Evolutionary conservation across 768 basidiomycete genomes (phyloP), one percentile per base, ranked within the genome.

Genomic region (Kwoniella sp.): DNA sequence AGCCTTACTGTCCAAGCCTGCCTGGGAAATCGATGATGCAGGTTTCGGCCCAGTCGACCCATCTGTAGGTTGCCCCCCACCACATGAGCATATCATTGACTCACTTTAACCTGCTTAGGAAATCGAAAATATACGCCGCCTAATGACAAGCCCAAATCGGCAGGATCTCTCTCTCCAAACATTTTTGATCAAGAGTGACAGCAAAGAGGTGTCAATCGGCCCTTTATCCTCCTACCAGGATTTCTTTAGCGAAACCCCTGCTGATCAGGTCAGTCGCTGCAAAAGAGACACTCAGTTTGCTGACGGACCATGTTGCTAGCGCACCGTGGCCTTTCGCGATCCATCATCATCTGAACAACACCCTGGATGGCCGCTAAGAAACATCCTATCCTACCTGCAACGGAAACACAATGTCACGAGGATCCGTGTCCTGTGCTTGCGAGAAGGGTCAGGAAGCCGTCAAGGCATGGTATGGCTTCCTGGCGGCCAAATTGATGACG

Each of bases 341-440:
- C 92, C 95, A 2, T 96, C 93, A 0, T 87, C 92, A 0, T 83
- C 86, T 48, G 82, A 85, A 0, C 76, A 84, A 3, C 87, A 88
- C 63, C 90, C 90, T 0, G 93, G 91, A 19, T 95, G 95, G 95
- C 91, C 93, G 0, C 84, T 97, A 6, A 89, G 95, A 48, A 98
- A 97, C 76, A 85, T 94, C 64, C 88, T 98, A 10, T 85, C 89
- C 17, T 93, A 89, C 79, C 86, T 97, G 15, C 84, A 84, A 25
- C 84, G 85, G 33, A 76, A 86, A 13, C 85, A 90, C 73, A 85
- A 86, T 0, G 67, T 79, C 49, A 37, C 47, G 15, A 21, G 46
- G 0, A 48, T 94, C 2, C 85, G 85, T 24, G 82, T 97, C 8
- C 82, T 95, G 36, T 88, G 88, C 70, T 91, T 92, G 86, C 84